Evolutionary conservation across 768 basidiomycete species (phyloP).

Genomic region (Boletus eberwhitei): DNA sequence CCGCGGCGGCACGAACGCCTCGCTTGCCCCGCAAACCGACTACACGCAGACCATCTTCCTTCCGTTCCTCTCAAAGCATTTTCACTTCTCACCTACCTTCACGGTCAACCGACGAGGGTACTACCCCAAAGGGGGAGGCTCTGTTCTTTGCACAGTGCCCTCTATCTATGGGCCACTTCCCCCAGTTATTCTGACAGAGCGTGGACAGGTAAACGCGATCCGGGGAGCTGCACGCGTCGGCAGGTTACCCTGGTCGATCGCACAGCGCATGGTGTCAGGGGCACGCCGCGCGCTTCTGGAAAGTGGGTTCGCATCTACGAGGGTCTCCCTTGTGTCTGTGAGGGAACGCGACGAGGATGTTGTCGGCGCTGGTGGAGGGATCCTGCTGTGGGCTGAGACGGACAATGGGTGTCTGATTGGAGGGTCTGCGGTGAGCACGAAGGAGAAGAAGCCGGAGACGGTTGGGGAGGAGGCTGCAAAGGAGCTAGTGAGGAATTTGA

Average conservation of each 20-base stretch:
- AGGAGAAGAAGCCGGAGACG: constrained; percentile 39
- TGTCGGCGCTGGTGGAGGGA: constrained; percentile 66
- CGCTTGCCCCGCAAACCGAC: constrained; percentile 71
- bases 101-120: constrained; percentile 60
- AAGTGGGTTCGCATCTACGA: constrained; percentile 27
- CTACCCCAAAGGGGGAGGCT: constrained; percentile 71
- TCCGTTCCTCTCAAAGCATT: constrained; percentile 62
- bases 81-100: constrained; percentile 43
- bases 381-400: constrained; percentile 74
- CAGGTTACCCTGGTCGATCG: constrained; percentile 55
- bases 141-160: constrained; percentile 43
- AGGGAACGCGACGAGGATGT: constrained; percentile 44
- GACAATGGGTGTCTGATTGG: constrained; percentile 63
- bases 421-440: constrained; percentile 63
- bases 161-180: constrained; percentile 39
- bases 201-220: constrained; percentile 51
- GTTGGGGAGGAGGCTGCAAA: constrained; percentile 62
- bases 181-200: constrained; percentile 49
- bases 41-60: constrained; percentile 63
- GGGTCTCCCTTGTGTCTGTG: constrained; percentile 39
- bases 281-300: constrained; percentile 44
- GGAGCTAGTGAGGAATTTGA: constrained; percentile 54
- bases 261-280: constrained; percentile 53
- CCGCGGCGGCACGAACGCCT: constrained; percentile 71
- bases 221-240: constrained; percentile 64